phyloP scores from a whole-genome alignment of 2,329 filamentous ascomycete species.

The Chalaropsis ovoidea region DNA sequence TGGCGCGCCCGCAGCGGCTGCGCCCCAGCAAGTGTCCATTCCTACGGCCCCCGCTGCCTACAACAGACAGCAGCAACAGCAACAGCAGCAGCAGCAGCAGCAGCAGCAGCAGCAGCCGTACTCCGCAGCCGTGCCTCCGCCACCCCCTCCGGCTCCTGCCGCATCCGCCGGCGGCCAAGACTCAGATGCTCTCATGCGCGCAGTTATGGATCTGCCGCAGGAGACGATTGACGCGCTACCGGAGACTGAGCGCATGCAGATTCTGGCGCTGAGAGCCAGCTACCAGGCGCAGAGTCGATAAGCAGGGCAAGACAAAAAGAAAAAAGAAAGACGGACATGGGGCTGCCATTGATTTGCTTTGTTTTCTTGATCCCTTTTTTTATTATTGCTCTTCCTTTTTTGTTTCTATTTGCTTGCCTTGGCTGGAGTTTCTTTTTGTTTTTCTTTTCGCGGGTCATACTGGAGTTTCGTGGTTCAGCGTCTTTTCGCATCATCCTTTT shows the following conservation, averaged over 20 bases:
- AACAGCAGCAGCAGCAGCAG: constrained; percentile 31
- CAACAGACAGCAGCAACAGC: constrained; percentile 28
- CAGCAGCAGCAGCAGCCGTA: constrained; percentile 31
- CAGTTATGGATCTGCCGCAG: constrained; percentile 70
- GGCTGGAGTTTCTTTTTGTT: constrained; percentile 5
- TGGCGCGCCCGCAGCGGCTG: constrained; percentile 33
- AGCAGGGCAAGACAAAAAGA: constrained; percentile 8
- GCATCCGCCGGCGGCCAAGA: constrained; percentile 41
- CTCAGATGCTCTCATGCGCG: constrained; percentile 64
- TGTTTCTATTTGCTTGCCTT: not conserved
- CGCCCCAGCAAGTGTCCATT: constrained; percentile 21
- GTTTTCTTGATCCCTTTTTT: constrained; percentile 8
- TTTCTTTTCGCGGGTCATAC: not conserved
- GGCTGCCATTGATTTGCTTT: constrained; percentile 16
- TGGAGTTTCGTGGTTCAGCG: constrained; percentile 13
- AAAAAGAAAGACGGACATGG: not conserved
- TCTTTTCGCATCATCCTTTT: constrained; percentile 9
- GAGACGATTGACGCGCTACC: constrained; percentile 70
- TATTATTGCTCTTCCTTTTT: not conserved
- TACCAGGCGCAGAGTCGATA: constrained; percentile 32
- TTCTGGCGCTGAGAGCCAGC: constrained; percentile 63
- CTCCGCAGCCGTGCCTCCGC: constrained; percentile 27
- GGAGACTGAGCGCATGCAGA: constrained; percentile 64
- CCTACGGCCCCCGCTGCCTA: constrained; percentile 32
- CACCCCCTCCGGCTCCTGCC: constrained; percentile 32